Conservation (phyloP, 148 eudicot species). For the Simmondsia chinensis region DNA sequence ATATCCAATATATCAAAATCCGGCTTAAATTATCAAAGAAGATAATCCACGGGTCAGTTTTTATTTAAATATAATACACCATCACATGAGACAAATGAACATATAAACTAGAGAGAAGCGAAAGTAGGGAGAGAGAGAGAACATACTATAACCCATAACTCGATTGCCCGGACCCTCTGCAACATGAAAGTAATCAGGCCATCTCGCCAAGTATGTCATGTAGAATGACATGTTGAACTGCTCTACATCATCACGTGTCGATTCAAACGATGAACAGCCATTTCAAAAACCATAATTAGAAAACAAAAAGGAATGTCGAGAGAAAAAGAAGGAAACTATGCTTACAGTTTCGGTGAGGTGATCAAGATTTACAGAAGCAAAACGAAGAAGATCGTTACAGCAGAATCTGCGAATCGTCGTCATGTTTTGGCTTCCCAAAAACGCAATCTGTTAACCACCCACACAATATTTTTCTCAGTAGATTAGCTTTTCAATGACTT, state of each 20-base stretch:
- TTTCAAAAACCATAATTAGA: neutral
- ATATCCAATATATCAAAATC: neutral
- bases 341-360: constrained; percentile 95
- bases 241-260: neutral
- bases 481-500: too few species aligned
- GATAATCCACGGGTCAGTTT: too few species aligned
- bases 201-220: constrained; percentile 92
- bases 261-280: neutral
- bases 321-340: neutral
- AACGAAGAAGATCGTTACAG: constrained; percentile 90
- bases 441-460: too few species aligned
- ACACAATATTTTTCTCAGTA: too few species aligned
- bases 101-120: too few species aligned
- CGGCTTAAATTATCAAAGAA: too few species aligned
- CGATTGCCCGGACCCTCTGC: constrained; percentile 87
- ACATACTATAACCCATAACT: constrained; percentile 92
- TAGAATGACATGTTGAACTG: constrained; percentile 99
- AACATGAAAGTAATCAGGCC: constrained; percentile 95
- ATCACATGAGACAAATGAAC: too few species aligned
- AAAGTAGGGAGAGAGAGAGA: neutral
- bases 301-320: neutral
- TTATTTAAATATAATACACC: too few species aligned
- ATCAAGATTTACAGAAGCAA: constrained; percentile 80
- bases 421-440: too few species aligned
- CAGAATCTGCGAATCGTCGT: constrained; percentile 81